Base-by-base conservation (phyloP, 208 protist genomes). In the Leishmania gerbilli region DNA sequence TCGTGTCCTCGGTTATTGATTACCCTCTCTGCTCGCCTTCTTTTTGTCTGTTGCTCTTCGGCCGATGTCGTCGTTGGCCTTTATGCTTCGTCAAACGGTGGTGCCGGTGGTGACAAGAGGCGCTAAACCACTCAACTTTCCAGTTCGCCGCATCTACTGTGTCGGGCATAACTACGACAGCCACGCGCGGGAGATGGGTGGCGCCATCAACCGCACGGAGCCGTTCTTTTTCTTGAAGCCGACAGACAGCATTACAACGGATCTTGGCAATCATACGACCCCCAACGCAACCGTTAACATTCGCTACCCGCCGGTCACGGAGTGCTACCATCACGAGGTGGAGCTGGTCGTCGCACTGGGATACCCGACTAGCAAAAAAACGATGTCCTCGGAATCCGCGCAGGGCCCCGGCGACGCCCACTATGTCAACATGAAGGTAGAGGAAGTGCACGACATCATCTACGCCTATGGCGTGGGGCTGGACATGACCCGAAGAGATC, bases 401-500 rank as follows among this genome's bases (percentile, higher is more conserved):
- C 65, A 72, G n/a, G 76, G 77, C 75, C 9, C 60, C 2, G 64
- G 75, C 60, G 80, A 81, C 15, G 51, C 42, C 58, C 79, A 56
- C 31, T 88, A 82, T 65, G 77, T 79, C 60, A 91, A 93, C 65
- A 75, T 97, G 6, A 64, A 85, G 0, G 68, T 86, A 19, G 81
- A 88, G 74, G 83, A 92, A 9, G 95, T 83, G 45, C 60, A 88
- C 17, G 72, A 89, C 15, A 79, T 95, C 53, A 91, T 98, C 27
- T 89, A 87, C 69, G 96, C 91, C 49, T 98, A 97, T 76, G 93
- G 80, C 5, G 79, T 98, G 15, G 92, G 91, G 34, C 81, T 98
- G 15, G 96, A 98, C 86, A 93, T 98, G 90, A 98, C 96, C 0
- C 89, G 90, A 3, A 89, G 96, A n/a, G 92, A 97, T 69, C 21